Conservation (phyloP, 1,284 basidiomycete genomes). For the Athelia sp. region DNA sequence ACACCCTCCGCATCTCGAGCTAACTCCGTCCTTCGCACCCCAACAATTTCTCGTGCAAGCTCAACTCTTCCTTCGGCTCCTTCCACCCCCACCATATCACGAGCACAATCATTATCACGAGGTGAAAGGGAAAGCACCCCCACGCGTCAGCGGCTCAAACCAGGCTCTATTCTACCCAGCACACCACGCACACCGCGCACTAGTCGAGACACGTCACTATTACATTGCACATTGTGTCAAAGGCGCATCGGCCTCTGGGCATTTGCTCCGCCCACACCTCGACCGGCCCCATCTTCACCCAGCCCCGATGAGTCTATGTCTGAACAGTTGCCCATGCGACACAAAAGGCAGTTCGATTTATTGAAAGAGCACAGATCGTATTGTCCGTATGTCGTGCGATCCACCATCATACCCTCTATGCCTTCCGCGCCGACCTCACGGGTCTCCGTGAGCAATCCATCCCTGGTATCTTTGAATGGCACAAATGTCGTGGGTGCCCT, state of each 20-base stretch:
- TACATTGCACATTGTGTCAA: constrained; percentile 68
- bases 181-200: constrained; percentile 14
- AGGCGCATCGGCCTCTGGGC: constrained; percentile 75
- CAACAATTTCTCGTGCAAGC: constrained; percentile 33
- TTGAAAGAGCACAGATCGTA: constrained; percentile 76
- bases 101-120: constrained; percentile 39
- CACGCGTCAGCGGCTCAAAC: constrained; percentile 3
- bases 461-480: constrained; percentile 25
- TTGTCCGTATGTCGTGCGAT: constrained; percentile 73
- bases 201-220: constrained; percentile 42
- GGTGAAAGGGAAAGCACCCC: constrained; percentile 3
- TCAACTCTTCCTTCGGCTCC: constrained; percentile 35
- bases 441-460: constrained; percentile 11
- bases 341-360: constrained; percentile 60
- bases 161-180: constrained; percentile 9
- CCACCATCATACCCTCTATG: constrained; percentile 58
- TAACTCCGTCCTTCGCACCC: constrained; percentile 31
- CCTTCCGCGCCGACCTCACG: constrained; percentile 27
- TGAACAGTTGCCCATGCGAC: constrained; percentile 17
- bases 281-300: constrained; percentile 3
- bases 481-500: constrained; percentile 25
- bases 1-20: constrained; percentile 35
- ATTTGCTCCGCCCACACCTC: constrained; percentile 35
- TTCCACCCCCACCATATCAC: constrained; percentile 35
- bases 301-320: constrained; percentile 6